Evolutionary conservation across 805 yeast genomes (phyloP), one percentile per base, ranked within the genome.

Genomic region (Tetrapisispora iriomotensis): DNA sequence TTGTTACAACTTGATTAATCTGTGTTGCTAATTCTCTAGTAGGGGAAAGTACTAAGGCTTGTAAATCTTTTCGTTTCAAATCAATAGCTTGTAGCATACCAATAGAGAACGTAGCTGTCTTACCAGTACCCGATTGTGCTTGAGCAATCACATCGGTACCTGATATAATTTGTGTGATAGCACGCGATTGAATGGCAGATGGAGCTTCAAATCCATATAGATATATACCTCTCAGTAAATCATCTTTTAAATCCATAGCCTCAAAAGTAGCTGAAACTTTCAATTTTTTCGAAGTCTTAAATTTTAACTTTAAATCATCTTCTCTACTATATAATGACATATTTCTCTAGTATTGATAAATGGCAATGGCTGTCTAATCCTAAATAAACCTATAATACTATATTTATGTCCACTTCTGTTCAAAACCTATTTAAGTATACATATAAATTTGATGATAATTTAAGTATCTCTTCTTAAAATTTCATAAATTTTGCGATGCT

Each of bases 91-190:
- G 94, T 48, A 92, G 69, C 72, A 87, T 83, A 20, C 95, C 90
- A 50, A 92, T 90, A 38, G 96, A 74, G 67, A 92, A 92, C n/a
- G 98, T 92, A 36, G 97, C 98, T 2, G 98, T 92, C 65, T 92
- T 92, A 66, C 98, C 98, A 19, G 98, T 92, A 60, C 98, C 98
- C 8, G 96, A 86, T 65, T 92, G 98, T 30, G 98, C 97, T 67
- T 92, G 98, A 36, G 97, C 97, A 44, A 92, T 79, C 28, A 87
- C 88, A 62, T 92, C 98, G 61, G 86, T 78, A 26, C 96, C 97
- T 50, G 79, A 77, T 49, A 87, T 84, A 60, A 92, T 88, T 59
- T 94, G 98, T 61, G 83, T 71, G 49, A 92, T 92, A 41, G 97
- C 98, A 60, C 97, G 75, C 50, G 90, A 87, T 67, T 92, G 98